Base-by-base conservation (phyloP, 495 filamentous ascomycete species). In the Parmelia sp. region DNA sequence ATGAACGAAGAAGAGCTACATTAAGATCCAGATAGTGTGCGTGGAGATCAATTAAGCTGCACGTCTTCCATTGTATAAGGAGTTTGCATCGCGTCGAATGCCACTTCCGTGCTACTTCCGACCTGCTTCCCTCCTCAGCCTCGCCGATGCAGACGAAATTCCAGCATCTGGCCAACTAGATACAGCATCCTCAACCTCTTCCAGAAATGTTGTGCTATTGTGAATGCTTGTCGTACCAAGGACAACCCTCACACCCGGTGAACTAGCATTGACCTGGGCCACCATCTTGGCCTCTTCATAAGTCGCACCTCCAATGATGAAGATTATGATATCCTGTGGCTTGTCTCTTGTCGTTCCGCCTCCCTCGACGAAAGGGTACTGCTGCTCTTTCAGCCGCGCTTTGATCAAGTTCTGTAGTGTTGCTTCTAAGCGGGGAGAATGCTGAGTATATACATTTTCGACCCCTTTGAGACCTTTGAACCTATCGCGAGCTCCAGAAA, bases 361-460 rank as follows among this genome's bases (percentile, higher is more conserved):
- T 23, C 90, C 91, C 63, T 97, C 94, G 0, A 97, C 81, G 73
- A 96, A 97, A 0, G 94, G 94, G 69, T 96, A 96, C 59, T 91
- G 86, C 60, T 89, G 81, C 69, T 93, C 89, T 66, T 85, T 86
- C 57, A 98, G 76, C 62, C 89, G 84, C 15, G 93, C 94, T 70
- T 96, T 96, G 77, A 97, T 91, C 21, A 97, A 78, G 68, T 94
- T 92, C 71, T 96, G 91, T 14, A 98, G 77, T 1, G 91, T 96
- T 14, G 84, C 83, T 74, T 96, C 92, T 55, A 98, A 73, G 53
- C 90, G 81, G 0, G 94, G 92, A 3, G 92, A 94, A 74, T 98
- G 94, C 74, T 97, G 95, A 0, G 94, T 98, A 74, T 97, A 98
- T 27, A 98, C 94, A 69, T 98, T 98, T 73, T 98, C 94, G 6